phyloP scores from a whole-genome alignment of 2,329 filamentous ascomycete genomes.

The Helicocarpus griseus region DNA sequence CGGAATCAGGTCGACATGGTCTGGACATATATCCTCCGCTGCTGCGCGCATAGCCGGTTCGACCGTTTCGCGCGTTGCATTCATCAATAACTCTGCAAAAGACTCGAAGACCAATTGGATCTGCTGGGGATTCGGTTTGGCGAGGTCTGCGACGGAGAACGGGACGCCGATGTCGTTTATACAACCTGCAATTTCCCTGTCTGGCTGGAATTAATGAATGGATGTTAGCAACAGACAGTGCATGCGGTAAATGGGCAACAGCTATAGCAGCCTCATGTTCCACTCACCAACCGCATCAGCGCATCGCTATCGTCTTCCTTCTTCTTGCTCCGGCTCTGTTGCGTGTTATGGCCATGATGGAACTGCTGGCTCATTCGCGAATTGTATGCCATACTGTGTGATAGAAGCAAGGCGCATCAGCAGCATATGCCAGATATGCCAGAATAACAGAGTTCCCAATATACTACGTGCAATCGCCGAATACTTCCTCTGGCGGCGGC shows the following conservation, averaged over 20 bases:
- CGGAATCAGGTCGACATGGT: conserved; percentile 73
- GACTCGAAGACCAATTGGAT: conserved; percentile 98
- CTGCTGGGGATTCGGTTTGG: conserved; percentile 87
- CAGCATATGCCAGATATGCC: neutral
- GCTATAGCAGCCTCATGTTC: neutral
- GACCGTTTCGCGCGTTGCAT: conserved; percentile 83
- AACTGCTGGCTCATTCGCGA: conserved; percentile 44
- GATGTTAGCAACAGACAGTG: conserved; percentile 1
- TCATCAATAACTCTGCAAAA: conserved; percentile 90
- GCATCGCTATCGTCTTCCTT: conserved; percentile 50
- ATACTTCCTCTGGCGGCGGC: neutral
- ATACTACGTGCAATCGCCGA: too few relatives aligned
- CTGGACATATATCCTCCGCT: conserved; percentile 68
- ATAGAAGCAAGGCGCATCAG: neutral
- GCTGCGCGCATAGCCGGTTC: conserved; percentile 93
- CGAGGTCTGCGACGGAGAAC: conserved; percentile 75
- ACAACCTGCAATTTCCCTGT: conserved; percentile 83
- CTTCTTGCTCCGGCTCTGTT: conserved; percentile 39
- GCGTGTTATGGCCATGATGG: conserved; percentile 36
- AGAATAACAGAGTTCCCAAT: neutral
- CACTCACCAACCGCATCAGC: conserved; percentile 46
- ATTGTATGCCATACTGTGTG: conserved; percentile 40
- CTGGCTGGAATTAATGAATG: conserved; percentile 41
- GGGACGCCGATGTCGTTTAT: conserved; percentile 94
- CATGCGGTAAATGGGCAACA: too few relatives aligned